Percentiles rank a stretch among this genome's conserved stretches.
Evolutionary conservation across 2,329 filamentous ascomycete genomes (phyloP).

Genomic region (Fusarium palustre): DNA sequence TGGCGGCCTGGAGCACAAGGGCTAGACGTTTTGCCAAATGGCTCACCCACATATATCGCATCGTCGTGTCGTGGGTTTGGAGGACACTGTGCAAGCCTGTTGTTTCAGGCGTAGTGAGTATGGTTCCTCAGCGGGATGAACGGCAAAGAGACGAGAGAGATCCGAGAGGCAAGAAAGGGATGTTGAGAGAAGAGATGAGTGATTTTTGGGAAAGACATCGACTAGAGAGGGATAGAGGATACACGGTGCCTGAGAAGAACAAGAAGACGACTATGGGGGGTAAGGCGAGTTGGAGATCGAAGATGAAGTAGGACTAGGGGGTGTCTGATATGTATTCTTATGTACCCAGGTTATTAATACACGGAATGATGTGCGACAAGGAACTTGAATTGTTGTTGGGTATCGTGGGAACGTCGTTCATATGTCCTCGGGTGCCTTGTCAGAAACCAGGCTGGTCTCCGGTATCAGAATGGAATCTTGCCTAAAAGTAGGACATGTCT

Average conservation of each 20-base stretch:
- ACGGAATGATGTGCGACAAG: neutral
- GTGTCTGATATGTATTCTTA: neutral
- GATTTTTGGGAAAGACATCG: constrained; percentile 58
- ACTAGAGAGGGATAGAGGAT: constrained; percentile 55
- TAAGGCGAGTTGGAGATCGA: constrained; percentile 25
- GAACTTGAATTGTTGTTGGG: rapidly evolving
- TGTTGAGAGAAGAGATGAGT: constrained; percentile 50
- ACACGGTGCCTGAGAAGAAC: constrained; percentile 56
- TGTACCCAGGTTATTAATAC: neutral
- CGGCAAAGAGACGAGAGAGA: constrained; percentile 41
- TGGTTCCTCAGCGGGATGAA: constrained; percentile 35
- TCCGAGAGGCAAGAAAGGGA: constrained; percentile 22
- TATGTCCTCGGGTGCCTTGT: neutral
- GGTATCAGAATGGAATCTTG: neutral
- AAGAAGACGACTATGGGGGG: constrained; percentile 30
- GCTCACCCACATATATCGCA: constrained; percentile 31
- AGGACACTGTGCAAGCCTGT: constrained; percentile 41
- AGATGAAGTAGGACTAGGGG: constrained; percentile 5
- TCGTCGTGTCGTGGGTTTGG: constrained; percentile 40
- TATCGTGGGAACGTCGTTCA: neutral
- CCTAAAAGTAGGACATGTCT: neutral
- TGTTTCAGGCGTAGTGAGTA: constrained; percentile 13
- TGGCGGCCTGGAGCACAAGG: constrained; percentile 67
- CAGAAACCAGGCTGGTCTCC: neutral
- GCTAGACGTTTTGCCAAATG: constrained; percentile 52